A percentile compares a stretch with the other conserved stretches of the same genome.
Conservation (phyloP, 441 rosid species). For the Croton laevigatus region DNA sequence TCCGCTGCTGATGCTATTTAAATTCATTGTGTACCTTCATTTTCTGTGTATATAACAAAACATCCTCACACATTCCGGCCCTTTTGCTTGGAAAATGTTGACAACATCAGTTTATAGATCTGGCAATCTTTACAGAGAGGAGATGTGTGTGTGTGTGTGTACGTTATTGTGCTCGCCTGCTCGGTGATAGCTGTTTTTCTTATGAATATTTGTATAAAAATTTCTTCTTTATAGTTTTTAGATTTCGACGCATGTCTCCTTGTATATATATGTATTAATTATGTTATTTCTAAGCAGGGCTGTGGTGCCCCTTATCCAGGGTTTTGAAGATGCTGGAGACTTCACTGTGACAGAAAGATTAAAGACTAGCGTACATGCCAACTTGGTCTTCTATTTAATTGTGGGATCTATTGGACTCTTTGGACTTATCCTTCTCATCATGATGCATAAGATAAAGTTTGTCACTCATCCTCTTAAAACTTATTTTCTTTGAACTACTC, state of each 20-base stretch:
- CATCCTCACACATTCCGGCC: no score
- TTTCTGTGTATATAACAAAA: no score
- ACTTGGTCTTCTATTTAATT: conserved; percentile 84
- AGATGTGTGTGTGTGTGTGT: neutral
- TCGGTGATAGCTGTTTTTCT: neutral
- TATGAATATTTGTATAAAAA: conserved; percentile 11
- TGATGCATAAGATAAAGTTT: conserved; percentile 59
- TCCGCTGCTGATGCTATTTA: no score
- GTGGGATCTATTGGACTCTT: conserved; percentile 85
- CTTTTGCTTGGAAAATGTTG: no score
- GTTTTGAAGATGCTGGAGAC: conserved; percentile 99
- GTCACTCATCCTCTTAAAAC: conserved; percentile 17
- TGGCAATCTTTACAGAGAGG: no score
- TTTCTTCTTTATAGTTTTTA: neutral
- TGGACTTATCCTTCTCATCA: conserved; percentile 86
- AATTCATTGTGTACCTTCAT: no score
- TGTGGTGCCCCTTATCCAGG: conserved; percentile 99
- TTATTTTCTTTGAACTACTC: conserved; percentile 14
- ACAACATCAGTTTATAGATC: no score
- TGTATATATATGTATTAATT: conserved; percentile 32
- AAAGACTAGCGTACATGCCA: conserved; percentile 85
- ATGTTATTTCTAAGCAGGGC: conserved; percentile 87
- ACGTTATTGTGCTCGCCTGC: neutral
- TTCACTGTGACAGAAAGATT: conserved; percentile 80
- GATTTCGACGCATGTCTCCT: conserved; percentile 34